Evolutionary conservation across 1,139 yeast species (phyloP), one percentile per base, ranked within the genome.

Genomic region (Suhomyces maxii): DNA sequence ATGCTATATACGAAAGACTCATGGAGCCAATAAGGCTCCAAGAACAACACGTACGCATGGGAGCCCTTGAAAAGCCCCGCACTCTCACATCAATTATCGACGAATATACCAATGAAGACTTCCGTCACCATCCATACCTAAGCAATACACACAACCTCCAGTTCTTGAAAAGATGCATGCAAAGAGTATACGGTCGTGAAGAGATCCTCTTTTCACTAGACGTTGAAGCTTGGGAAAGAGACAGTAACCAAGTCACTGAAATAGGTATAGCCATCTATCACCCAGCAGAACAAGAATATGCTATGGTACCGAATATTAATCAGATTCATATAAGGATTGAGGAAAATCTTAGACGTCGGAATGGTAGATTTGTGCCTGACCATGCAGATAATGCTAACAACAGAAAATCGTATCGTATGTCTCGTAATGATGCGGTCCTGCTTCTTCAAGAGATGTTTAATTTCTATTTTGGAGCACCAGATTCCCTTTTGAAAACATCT

Each of bases 261-360:
- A 76, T 86, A 41, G 95, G 95, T 3, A 64, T 86, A 3, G 72
- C 87, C 2, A 76, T 86, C 6, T 85, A 80, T 59, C 88, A 84
- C 52, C 89, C 90, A 13, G 54, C 73, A 26, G 71, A 64, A 39
- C 82, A 77, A 51, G 55, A 52, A 26, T 42, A 47, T 25, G 64
- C 79, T 5, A 51, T 71, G 33, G 48, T 67, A 10, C 86, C 86
- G 0, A 64, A 68, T 32, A 65, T 79, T 38, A 63, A 69, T 14
- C 77, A 76, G 39, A 66, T 76, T 45, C 96, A 88, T 58, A 72
- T 84, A 31, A 69, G 84, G 13, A 73, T 84, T 3, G 59, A 69
- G 41, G 95, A 86, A 54, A 56, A 75, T 49, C 50, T 67, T 37
- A 55, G 66, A n/a, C 54, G 67, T 25, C 61, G 68, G 30, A 88